A percentile compares a stretch with the other conserved stretches of the same genome.
These are phyloP conservation scores for Monilinia vaccinii-corymbosi DNA, from an alignment of 2,329 filamentous ascomycete genomes.

Conservation along the genomic window DNA sequence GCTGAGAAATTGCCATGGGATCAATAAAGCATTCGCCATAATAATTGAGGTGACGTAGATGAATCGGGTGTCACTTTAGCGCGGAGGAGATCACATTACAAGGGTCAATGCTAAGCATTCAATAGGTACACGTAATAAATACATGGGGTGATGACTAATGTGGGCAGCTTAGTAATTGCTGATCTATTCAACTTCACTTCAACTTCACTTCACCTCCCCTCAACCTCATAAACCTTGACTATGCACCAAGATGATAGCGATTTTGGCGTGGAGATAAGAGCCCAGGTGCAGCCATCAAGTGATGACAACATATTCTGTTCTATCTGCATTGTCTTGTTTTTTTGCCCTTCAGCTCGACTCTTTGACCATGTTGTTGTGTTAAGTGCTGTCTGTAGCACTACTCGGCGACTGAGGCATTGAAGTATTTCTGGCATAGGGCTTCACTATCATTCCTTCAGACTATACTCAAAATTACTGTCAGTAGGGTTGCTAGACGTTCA, in stretches of 20 bases:
- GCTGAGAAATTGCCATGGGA: background rate
- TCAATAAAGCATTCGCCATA: background rate
- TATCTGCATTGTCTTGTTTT: background rate
- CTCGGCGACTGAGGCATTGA: background rate
- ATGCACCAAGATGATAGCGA: background rate
- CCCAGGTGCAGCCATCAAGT: background rate
- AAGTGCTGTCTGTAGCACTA: background rate
- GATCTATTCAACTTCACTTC: background rate
- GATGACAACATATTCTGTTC: background rate
- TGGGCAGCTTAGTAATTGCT: background rate
- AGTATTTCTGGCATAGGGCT: background rate
- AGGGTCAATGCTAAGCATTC: background rate
- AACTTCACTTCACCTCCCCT: background rate
- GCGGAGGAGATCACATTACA: no score
- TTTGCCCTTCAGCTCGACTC: background rate
- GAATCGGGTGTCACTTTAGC: background rate
- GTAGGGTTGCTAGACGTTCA: background rate
- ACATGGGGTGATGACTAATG: slow-evolving; percentile 1
- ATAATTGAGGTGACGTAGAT: background rate
- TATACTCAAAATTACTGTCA: background rate
- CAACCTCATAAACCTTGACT: background rate
- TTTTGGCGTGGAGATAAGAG: background rate
- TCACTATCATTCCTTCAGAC: background rate
- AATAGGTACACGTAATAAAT: no score
- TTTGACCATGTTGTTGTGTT: background rate